A percentile compares a stretch with the other conserved stretches of the same genome.
phyloP scores from a whole-genome alignment of 75 land plant species.

The Cunninghamia lanceolata region DNA sequence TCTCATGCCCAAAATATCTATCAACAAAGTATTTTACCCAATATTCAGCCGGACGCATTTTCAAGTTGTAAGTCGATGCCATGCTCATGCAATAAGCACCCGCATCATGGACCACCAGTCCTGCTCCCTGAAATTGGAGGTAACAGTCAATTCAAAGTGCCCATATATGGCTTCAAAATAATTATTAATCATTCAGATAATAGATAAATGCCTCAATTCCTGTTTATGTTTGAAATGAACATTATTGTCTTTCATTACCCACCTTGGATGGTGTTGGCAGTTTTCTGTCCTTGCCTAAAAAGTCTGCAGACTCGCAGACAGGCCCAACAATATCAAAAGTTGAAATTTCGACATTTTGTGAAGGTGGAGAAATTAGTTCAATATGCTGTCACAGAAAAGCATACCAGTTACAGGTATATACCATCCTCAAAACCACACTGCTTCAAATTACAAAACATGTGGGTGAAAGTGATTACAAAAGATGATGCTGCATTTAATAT shows the following conservation, averaged over 20 bases:
- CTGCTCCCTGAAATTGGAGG: constrained; percentile 58
- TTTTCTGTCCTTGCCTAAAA: constrained; percentile 90
- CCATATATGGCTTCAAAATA: neutral
- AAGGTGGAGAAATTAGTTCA: constrained; percentile 82
- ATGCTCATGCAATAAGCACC: constrained; percentile 99
- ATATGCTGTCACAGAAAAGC: constrained; percentile 65
- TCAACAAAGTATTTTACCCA: constrained; percentile 53
- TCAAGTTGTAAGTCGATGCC: constrained; percentile 97
- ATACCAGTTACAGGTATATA: neutral
- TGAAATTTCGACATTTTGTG: constrained; percentile 49
- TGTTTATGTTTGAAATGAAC: neutral
- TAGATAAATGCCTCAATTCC: neutral
- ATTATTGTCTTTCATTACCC: constrained; percentile 10
- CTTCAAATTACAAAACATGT: neutral
- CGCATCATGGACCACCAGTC: constrained; percentile 97
- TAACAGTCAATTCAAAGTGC: neutral
- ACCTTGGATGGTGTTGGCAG: constrained; percentile 77
- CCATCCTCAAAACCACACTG: neutral
- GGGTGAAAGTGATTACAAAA: neutral
- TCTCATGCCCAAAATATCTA: neutral
- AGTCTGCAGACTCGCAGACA: constrained; percentile 98
- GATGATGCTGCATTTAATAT: neutral
- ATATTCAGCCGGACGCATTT: constrained; percentile 96
- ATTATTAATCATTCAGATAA: neutral
- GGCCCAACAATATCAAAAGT: constrained; percentile 96